Evolutionary conservation across 2,329 filamentous ascomycete genomes (phyloP), one percentile per base, ranked within the genome.

Genomic region (Chlorencoelia australis): DNA sequence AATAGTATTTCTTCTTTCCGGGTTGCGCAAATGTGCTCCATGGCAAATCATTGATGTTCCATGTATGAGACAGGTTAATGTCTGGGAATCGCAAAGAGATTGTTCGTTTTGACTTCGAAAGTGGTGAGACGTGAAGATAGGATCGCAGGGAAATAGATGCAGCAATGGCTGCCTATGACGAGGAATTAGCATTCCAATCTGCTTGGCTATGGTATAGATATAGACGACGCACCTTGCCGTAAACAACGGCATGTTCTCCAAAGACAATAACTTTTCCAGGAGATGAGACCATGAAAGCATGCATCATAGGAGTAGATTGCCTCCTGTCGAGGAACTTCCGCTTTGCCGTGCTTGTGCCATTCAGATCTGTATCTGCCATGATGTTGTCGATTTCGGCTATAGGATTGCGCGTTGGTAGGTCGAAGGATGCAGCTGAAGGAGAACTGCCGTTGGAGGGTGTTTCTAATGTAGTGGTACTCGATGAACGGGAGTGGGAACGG

Each of bases 231-330:
- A 84, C 82, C 74, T 95, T 96, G 56, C 88, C 88, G 56, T 98
- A 78, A 14, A 98, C 91, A n/a, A 96, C 91, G 2, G 91, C 83
- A 65, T 98, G 91, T 61, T 98, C 91, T 48, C 91, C 91, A 63
- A 89, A 96, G 35, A 96, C 85, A 59, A 98, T 98, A 56, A 95
- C 91, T 60, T 98, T 98, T 46, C 89, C 93, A 0, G 91, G 91
- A 2, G 93, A 89, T 11, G 91, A 96, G 39, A 96, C 88, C 84
- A 98, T 94, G 59, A 98, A 98, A 43, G 88, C 68, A 28, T 89
- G 88, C 63, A 91, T 75, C 75, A 80, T 75, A 3, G 75, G 75
- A 38, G 64, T 74, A 8, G 75, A 79, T 43, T 67, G 62, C 49
- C 74, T 79, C 56, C 75, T 71, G 14, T 16, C 5, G 16, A 39